Evolutionary conservation across 2,329 filamentous ascomycete genomes (phyloP).

Genomic region (Curvularia eragrostidis): DNA sequence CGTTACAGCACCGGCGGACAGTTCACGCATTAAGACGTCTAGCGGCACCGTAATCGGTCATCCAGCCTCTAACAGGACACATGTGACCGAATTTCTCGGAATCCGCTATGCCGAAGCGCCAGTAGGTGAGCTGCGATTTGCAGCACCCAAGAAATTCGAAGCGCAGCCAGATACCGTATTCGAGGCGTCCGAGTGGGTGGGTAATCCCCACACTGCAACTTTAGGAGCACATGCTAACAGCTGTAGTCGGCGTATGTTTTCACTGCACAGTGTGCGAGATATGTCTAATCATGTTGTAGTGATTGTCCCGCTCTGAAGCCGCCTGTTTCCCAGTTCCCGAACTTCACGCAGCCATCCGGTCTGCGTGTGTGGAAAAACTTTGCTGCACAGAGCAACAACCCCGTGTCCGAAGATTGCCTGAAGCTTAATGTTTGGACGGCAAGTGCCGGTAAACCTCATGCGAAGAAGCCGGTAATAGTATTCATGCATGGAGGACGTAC

Average conservation of each 20-base stretch:
- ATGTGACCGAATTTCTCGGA: slow-evolving; percentile 45
- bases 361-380: slow-evolving; percentile 38
- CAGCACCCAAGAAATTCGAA: slow-evolving; percentile 36
- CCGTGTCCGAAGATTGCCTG: slow-evolving; percentile 38
- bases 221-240: slow-evolving; percentile 14
- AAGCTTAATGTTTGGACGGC: slow-evolving; percentile 43
- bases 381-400: slow-evolving; percentile 33
- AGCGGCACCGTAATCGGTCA: slow-evolving; percentile 46
- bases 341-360: slow-evolving; percentile 36
- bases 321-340: slow-evolving; percentile 32
- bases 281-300: slow-evolving; percentile 16
- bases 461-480: slow-evolving; percentile 39
- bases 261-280: background rate
- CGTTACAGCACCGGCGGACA: slow-evolving; percentile 11
- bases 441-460: slow-evolving; percentile 15
- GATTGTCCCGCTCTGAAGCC: slow-evolving; percentile 37
- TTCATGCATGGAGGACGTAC: slow-evolving; percentile 41
- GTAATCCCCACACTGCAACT: background rate
- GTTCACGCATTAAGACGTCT: slow-evolving; percentile 32
- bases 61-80: slow-evolving; percentile 28
- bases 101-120: slow-evolving; percentile 48
- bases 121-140: slow-evolving; percentile 44
- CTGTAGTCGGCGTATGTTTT: slow-evolving; percentile 32
- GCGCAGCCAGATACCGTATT: slow-evolving; percentile 31
- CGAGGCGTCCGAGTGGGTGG: slow-evolving; percentile 34